Conservation (phyloP, 2,329 filamentous ascomycete genomes). For the Eutypella sp. region DNA sequence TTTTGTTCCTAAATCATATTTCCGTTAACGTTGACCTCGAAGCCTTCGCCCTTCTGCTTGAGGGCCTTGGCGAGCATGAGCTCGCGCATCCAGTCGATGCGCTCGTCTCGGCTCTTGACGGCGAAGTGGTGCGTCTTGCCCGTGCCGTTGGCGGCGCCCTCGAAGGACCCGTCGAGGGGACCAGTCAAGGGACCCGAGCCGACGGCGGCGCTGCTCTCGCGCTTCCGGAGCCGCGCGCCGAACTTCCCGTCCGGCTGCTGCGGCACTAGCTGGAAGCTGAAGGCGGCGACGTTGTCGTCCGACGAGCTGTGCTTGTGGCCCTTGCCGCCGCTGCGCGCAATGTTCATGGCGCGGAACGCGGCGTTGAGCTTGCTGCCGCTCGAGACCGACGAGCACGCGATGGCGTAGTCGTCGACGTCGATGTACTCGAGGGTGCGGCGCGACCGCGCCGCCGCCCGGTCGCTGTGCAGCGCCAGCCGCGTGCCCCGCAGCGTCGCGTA, state of each 20-base stretch:
- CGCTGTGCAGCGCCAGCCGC: slow-evolving; percentile 70
- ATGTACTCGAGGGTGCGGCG: slow-evolving; percentile 67
- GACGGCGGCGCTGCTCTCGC: slow-evolving; percentile 38
- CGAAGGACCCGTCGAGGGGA: slow-evolving; percentile 17
- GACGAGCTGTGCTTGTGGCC: slow-evolving; percentile 18
- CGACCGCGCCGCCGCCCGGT: slow-evolving; percentile 35
- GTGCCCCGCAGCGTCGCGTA: slow-evolving; percentile 82
- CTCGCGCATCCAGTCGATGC: slow-evolving; percentile 97
- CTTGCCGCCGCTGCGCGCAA: too few species aligned
- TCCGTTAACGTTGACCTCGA: slow-evolving; percentile 77
- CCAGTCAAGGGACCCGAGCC: slow-evolving; percentile 28
- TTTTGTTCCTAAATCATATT: slow-evolving; percentile 70
- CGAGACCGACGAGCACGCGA: slow-evolving; percentile 74
- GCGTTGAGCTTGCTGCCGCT: slow-evolving; percentile 77
- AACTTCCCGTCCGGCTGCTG: slow-evolving; percentile 50
- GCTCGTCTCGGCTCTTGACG: slow-evolving; percentile 77
- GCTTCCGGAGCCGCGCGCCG: slow-evolving; percentile 44
- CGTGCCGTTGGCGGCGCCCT: slow-evolving; percentile 48
- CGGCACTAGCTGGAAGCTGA: slow-evolving; percentile 81
- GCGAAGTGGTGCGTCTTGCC: slow-evolving; percentile 93
- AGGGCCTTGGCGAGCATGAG: slow-evolving; percentile 85
- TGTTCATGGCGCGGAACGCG: slow-evolving; percentile 76
- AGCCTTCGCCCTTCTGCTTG: slow-evolving; percentile 78
- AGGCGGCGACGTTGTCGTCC: slow-evolving; percentile 58
- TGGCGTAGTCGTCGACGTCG: slow-evolving; percentile 84